A percentile compares a stretch with the other conserved stretches of the same genome.
These are phyloP conservation scores for Epichloe glyceriae DNA, from an alignment of 2,329 filamentous ascomycete species.

Conservation along the genomic window DNA sequence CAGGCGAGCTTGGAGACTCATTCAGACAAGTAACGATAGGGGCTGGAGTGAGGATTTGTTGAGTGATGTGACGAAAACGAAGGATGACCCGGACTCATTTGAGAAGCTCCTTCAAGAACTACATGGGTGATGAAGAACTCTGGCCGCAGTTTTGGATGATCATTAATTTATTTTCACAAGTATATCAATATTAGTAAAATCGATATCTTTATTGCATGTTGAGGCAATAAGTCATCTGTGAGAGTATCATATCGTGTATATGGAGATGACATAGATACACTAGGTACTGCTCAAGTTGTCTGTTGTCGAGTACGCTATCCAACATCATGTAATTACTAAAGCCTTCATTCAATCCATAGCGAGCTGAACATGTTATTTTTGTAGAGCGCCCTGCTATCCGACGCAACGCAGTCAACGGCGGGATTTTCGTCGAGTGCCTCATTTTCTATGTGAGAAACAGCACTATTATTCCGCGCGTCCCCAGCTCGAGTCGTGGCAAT, in stretches of 20 bases:
- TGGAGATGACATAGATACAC: background rate
- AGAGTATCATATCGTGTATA: background rate
- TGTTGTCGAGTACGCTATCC: background rate
- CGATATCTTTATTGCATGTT: background rate
- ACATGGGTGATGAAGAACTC: slow-evolving; percentile 16
- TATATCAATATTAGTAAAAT: no score
- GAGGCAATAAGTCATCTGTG: background rate
- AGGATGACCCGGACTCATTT: slow-evolving; percentile 14
- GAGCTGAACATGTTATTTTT: background rate
- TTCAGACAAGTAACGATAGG: slow-evolving; percentile 37
- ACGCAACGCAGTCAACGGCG: background rate
- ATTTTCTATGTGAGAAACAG: background rate
- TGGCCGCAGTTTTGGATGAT: slow-evolving; percentile 1
- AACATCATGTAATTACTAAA: no score
- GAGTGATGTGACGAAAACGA: slow-evolving; percentile 31
- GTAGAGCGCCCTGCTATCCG: background rate
- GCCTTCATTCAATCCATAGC: background rate
- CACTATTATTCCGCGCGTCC: background rate
- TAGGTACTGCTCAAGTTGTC: background rate
- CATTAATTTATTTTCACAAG: no score
- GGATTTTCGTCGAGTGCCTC: background rate
- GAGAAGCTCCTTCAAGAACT: slow-evolving; percentile 20
- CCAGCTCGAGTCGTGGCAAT: background rate
- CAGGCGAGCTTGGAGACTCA: slow-evolving; percentile 62
- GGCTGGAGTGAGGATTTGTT: slow-evolving; percentile 35